These are phyloP conservation scores for Eutypella sp. DNA, from an alignment of 2,329 filamentous ascomycete species.

Conservation along the genomic window DNA sequence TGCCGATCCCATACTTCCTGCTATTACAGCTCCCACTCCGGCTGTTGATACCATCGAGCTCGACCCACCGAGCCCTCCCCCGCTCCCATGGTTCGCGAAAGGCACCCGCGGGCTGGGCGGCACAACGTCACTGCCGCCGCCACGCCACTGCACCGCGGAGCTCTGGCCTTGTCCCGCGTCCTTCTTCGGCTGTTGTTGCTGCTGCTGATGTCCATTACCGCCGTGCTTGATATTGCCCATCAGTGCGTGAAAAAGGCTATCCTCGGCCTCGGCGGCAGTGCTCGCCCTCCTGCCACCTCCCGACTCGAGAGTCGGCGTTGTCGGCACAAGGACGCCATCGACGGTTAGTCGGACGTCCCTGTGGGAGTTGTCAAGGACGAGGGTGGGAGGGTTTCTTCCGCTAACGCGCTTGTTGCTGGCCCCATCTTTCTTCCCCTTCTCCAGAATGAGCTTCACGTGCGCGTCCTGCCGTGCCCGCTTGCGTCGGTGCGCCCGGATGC, in stretches of 20 bases:
- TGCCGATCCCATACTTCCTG: neutral
- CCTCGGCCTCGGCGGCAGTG: constrained; percentile 3
- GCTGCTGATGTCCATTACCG: too few species aligned
- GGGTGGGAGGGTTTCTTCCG: neutral
- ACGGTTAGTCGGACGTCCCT: constrained; percentile 7
- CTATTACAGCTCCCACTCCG: constrained; percentile 2
- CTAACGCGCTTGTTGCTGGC: neutral
- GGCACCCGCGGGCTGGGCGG: neutral
- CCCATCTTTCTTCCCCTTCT: neutral
- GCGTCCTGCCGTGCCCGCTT: constrained; percentile 14
- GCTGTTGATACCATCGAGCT: neutral
- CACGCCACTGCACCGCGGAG: constrained; percentile 18
- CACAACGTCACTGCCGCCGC: neutral
- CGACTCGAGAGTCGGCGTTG: constrained; percentile 21
- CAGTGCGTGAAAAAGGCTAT: constrained; percentile 11
- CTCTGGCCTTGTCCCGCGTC: constrained; percentile 14
- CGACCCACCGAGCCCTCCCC: neutral
- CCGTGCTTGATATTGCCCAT: constrained; percentile 10
- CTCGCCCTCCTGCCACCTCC: constrained; percentile 4
- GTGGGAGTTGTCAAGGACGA: constrained; percentile 1
- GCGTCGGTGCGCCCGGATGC: constrained; percentile 15
- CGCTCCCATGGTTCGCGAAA: neutral
- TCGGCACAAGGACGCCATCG: constrained; percentile 12
- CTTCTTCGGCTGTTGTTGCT: too few species aligned
- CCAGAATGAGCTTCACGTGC: constrained; percentile 9